Evolutionary conservation across 2,329 filamentous ascomycete species (phyloP).

Genomic region (Sporothrix curviconia): DNA sequence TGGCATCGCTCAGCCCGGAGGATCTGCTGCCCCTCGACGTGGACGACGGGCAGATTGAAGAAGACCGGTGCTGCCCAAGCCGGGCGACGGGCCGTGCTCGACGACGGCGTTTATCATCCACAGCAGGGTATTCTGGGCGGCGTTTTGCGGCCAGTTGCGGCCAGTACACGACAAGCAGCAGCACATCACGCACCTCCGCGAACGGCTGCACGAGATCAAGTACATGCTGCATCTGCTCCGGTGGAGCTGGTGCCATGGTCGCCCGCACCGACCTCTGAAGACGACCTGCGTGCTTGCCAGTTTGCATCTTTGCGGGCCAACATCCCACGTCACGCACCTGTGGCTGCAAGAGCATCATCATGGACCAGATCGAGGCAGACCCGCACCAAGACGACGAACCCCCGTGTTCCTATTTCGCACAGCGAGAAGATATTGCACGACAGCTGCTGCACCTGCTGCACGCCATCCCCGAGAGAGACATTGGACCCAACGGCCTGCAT

Average conservation of each 20-base stretch:
- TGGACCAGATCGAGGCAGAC: not conserved
- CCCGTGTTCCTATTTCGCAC: constrained; percentile 25
- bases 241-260: not conserved
- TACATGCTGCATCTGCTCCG: not conserved
- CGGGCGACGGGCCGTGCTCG: not conserved
- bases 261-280: not conserved
- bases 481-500: constrained; percentile 32
- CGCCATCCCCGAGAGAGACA: constrained; percentile 25
- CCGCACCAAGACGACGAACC: no score
- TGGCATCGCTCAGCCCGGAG: not conserved
- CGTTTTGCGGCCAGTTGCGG: no score
- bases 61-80: not conserved
- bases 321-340: constrained; percentile 31
- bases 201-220: not conserved
- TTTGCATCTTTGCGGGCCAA: constrained; percentile 28
- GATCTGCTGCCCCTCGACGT: not conserved
- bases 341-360: constrained; percentile 31
- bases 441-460: constrained; percentile 31
- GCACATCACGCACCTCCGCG: not conserved
- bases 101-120: not conserved
- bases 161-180: no score
- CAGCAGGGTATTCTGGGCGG: not conserved
- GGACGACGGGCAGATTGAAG: constrained; percentile 10
- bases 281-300: constrained; percentile 8
- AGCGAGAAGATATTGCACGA: constrained; percentile 31